phyloP scores from a whole-genome alignment of 345 rosid species.

The Bretschneidera sinensis region DNA sequence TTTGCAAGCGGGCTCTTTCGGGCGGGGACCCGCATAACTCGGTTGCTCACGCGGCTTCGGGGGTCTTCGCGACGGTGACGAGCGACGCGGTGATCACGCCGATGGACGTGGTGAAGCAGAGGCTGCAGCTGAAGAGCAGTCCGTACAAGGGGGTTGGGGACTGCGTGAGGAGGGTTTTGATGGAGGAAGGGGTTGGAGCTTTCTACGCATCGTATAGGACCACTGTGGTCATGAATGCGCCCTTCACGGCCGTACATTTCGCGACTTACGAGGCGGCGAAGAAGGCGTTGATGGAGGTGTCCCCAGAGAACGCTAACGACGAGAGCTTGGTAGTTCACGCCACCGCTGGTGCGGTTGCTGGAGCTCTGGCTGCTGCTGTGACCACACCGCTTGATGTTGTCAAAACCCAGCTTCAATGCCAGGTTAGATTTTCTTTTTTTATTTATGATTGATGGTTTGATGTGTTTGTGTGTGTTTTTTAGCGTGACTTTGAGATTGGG shows the following conservation, averaged over 20 bases:
- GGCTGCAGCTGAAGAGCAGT: slow-evolving; percentile 45
- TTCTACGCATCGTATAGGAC: slow-evolving; percentile 93
- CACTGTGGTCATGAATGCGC: slow-evolving; percentile 77
- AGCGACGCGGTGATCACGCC: slow-evolving; percentile 94
- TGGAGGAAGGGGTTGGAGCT: slow-evolving; percentile 76
- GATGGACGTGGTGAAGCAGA: slow-evolving; percentile 97
- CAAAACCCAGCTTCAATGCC: slow-evolving; percentile 97
- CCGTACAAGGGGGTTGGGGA: slow-evolving; percentile 59
- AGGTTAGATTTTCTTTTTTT: slow-evolving; percentile 36
- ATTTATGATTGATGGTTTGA: no score
- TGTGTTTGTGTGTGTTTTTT: no score
- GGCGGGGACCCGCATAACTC: slow-evolving; percentile 43
- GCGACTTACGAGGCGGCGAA: slow-evolving; percentile 81
- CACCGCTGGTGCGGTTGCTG: slow-evolving; percentile 89
- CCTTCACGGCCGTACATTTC: slow-evolving; percentile 81
- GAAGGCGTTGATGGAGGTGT: slow-evolving; percentile 46
- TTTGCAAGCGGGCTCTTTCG: slow-evolving; percentile 47
- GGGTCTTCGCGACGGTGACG: slow-evolving; percentile 57
- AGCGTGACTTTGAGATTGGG: no score
- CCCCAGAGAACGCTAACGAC: slow-evolving; percentile 38
- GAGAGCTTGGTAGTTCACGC: slow-evolving; percentile 66
- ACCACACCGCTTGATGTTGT: slow-evolving; percentile 91
- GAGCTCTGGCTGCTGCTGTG: slow-evolving; percentile 73
- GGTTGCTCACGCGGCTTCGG: slow-evolving; percentile 55
- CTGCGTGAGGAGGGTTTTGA: slow-evolving; percentile 64